These are phyloP conservation scores for Penicilliopsis zonata DNA, from an alignment of 495 filamentous ascomycete genomes.

Conservation along the genomic window DNA sequence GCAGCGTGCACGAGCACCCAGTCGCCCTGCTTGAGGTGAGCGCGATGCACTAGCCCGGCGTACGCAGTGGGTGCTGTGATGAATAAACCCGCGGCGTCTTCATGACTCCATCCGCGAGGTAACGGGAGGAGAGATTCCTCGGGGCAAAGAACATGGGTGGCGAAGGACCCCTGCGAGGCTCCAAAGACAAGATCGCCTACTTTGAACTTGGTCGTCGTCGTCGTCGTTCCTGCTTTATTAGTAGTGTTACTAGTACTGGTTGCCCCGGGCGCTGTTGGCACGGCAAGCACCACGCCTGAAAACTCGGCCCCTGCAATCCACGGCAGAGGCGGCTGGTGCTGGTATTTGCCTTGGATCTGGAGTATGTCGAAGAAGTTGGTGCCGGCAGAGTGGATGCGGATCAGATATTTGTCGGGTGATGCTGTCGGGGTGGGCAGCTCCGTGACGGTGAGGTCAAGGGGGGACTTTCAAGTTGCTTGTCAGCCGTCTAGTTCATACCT, in stretches of 20 bases:
- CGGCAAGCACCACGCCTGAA: slow-evolving; percentile 59
- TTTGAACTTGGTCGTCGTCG: slow-evolving; percentile 42
- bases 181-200: slow-evolving; percentile 80
- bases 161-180: slow-evolving; percentile 75
- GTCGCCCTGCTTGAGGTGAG: slow-evolving; percentile 64
- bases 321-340: slow-evolving; percentile 59
- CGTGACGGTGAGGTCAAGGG: slow-evolving; percentile 63
- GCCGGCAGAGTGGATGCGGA: slow-evolving; percentile 77
- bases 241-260: too few species aligned
- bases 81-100: slow-evolving; percentile 79
- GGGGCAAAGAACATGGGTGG: slow-evolving; percentile 54
- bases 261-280: slow-evolving; percentile 46
- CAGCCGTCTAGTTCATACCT: not conserved
- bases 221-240: too few species aligned
- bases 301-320: slow-evolving; percentile 88
- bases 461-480: slow-evolving; percentile 38
- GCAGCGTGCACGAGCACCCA: slow-evolving; percentile 88
- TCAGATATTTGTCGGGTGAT: slow-evolving; percentile 62
- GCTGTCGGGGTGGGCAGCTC: slow-evolving; percentile 63
- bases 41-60: slow-evolving; percentile 68
- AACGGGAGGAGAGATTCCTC: slow-evolving; percentile 61
- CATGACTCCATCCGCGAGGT: slow-evolving; percentile 68
- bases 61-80: slow-evolving; percentile 89
- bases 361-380: slow-evolving; percentile 95
- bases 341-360: slow-evolving; percentile 73